Evolutionary conservation across 2,329 filamentous ascomycete species (phyloP).

Genomic region (Penicillium frequentans): DNA sequence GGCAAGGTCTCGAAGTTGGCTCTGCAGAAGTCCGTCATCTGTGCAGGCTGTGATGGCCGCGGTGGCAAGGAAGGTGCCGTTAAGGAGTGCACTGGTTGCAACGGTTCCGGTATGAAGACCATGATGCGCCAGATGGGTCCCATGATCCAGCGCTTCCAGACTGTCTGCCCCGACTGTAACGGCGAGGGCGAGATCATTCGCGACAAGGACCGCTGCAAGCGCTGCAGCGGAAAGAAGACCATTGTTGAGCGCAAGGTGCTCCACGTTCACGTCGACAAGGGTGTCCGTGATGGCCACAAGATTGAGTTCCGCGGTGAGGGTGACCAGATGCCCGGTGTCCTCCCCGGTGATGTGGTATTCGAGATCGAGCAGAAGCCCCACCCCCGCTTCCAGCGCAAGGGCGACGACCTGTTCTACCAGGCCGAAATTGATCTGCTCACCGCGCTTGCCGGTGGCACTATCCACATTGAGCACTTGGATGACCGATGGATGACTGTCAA

Average conservation of each 20-base stretch:
- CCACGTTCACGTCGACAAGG: conserved; percentile 94
- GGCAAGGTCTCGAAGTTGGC: conserved; percentile 98
- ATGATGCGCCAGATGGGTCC: conserved; percentile 99
- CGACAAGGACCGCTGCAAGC: conserved; percentile 97
- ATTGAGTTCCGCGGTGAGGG: conserved; percentile 97
- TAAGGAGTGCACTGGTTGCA: conserved; percentile 85
- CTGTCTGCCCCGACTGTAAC: conserved; percentile 95
- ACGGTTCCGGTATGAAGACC: conserved; percentile 96
- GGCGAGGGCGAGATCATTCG: conserved; percentile 96
- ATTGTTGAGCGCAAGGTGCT: conserved; percentile 96
- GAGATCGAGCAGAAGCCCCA: conserved; percentile 99
- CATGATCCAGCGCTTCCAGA: conserved; percentile 99
- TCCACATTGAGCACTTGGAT: conserved; percentile 94
- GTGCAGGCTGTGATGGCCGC: conserved; percentile 87
- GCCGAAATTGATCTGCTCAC: conserved; percentile 95
- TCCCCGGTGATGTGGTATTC: conserved; percentile 95
- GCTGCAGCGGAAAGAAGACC: conserved; percentile 96
- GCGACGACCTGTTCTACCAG: conserved; percentile 93
- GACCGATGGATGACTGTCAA: conserved; percentile 95
- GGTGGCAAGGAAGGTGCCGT: conserved; percentile 98
- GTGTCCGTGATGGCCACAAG: conserved; percentile 90
- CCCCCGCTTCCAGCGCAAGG: conserved; percentile 88
- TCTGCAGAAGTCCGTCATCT: conserved; percentile 95
- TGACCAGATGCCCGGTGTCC: conserved; percentile 89
- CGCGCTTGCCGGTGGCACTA: conserved; percentile 84